These are phyloP conservation scores for Bipolaris sorokiniana DNA, from an alignment of 2,329 filamentous ascomycete genomes.

Conservation along the genomic window DNA sequence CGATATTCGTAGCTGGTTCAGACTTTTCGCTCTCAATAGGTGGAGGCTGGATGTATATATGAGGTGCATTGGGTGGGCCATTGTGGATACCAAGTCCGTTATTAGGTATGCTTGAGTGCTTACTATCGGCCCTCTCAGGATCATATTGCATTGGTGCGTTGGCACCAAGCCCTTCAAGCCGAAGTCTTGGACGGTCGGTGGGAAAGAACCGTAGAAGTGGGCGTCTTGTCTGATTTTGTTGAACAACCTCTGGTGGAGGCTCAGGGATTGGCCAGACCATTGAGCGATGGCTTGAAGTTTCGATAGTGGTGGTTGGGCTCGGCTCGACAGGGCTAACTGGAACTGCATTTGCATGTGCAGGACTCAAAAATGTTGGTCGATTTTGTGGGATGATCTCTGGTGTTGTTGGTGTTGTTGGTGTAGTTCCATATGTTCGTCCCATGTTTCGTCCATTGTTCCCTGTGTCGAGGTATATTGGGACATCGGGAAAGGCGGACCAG, in stretches of 20 bases:
- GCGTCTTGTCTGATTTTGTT: constrained; percentile 5
- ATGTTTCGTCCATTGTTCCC: constrained; percentile 16
- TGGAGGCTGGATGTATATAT: constrained; percentile 13
- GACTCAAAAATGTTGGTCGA: constrained; percentile 7
- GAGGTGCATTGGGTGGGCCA: constrained; percentile 14
- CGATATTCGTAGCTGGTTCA: constrained; percentile 19
- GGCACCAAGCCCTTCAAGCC: constrained; percentile 17
- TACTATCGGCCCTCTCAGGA: background rate
- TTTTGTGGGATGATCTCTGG: constrained; percentile 16
- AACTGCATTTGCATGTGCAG: background rate
- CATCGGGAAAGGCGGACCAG: constrained; percentile 31
- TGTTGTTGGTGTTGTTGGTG: constrained; percentile 30
- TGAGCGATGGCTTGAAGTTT: constrained; percentile 26
- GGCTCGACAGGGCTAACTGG: constrained; percentile 2
- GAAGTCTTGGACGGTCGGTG: constrained; percentile 13
- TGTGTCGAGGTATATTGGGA: constrained; percentile 36
- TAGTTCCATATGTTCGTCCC: constrained; percentile 27
- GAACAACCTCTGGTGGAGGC: constrained; percentile 24
- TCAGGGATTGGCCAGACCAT: constrained; percentile 29
- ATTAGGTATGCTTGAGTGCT: background rate
- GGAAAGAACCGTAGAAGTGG: constrained; percentile 30
- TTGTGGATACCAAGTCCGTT: constrained; percentile 15
- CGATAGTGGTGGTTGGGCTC: constrained; percentile 29
- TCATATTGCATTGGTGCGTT: constrained; percentile 14
- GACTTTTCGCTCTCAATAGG: constrained; percentile 5